Evolutionary conservation across 371 early-diverging fungal genomes (phyloP).

Genomic region (Haplosporangium sp.): DNA sequence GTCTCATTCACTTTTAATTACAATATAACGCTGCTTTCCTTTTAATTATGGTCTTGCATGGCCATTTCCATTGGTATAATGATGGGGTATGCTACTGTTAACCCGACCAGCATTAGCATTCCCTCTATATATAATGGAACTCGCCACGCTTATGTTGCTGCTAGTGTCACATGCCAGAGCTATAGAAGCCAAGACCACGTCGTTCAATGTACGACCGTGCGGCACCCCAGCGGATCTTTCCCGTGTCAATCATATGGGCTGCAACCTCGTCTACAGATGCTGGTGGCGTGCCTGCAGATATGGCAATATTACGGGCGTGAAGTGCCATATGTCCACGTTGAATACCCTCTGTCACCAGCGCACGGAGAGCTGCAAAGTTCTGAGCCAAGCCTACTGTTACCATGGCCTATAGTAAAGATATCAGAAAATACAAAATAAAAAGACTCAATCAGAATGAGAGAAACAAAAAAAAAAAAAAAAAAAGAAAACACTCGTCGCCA

Average conservation of each 20-base stretch:
- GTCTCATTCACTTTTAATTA: too few species aligned
- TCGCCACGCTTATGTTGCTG: conserved; percentile 16
- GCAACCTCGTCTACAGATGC: conserved; percentile 71
- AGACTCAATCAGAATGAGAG: background rate
- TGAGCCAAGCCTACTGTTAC: conserved; percentile 75
- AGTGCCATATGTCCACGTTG: conserved; percentile 77
- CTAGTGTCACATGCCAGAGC: conserved; percentile 12
- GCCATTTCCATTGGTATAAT: too few species aligned
- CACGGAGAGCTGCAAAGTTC: conserved; percentile 81
- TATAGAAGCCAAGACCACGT: conserved; percentile 34
- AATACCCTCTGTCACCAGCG: conserved; percentile 76
- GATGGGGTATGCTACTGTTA: background rate
- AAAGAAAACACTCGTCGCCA: background rate
- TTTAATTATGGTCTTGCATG: too few species aligned
- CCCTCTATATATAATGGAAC: background rate
- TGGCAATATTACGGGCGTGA: conserved; percentile 77
- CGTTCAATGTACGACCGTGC: conserved; percentile 64
- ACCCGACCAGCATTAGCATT: background rate
- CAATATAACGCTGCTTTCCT: too few species aligned
- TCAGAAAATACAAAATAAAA: background rate
- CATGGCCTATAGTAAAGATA: conserved; percentile 56
- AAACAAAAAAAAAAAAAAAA: background rate
- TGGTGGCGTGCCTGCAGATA: conserved; percentile 74
- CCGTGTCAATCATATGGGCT: conserved; percentile 71
- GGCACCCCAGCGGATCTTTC: conserved; percentile 62